Conservation (phyloP, 192 early-diverging fungal species). For the Coemansia guatemalensis region DNA sequence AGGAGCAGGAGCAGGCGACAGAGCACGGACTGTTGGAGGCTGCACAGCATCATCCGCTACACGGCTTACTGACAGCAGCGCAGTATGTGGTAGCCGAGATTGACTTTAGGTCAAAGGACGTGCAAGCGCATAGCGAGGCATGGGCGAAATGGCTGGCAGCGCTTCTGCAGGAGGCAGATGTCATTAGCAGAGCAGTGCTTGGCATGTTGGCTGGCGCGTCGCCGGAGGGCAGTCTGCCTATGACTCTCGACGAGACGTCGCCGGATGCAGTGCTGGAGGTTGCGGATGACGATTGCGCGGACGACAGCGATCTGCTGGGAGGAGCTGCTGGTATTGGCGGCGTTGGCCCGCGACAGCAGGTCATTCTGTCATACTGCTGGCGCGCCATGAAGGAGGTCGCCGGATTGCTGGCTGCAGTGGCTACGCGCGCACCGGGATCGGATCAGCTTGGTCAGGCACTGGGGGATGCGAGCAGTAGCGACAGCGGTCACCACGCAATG, state of each 20-base stretch:
- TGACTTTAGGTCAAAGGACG: conserved; percentile 50
- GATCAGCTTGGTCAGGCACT: conserved; percentile 11
- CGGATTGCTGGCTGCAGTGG: conserved; percentile 54
- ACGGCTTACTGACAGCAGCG: conserved; percentile 58
- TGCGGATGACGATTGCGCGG: conserved; percentile 35
- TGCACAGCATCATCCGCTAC: conserved; percentile 55
- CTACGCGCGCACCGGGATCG: conserved; percentile 19
- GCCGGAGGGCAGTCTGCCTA: conserved; percentile 89
- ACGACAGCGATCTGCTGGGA: conserved; percentile 35
- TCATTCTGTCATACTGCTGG: conserved; percentile 90
- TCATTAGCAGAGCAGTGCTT: conserved; percentile 61
- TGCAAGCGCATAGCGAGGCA: conserved; percentile 44
- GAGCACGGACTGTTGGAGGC: conserved; percentile 53
- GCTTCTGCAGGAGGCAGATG: conserved; percentile 54
- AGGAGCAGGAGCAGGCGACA: conserved; percentile 27
- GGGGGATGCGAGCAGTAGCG: conserved; percentile 6
- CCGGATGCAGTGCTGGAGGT: not conserved
- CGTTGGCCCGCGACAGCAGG: conserved; percentile 71
- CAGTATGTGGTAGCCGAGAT: conserved; percentile 65
- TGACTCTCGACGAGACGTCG: conserved; percentile 67
- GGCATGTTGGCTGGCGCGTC: conserved; percentile 74
- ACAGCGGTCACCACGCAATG: not conserved
- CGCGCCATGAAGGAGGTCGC: conserved; percentile 88
- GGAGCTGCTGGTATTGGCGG: conserved; percentile 24
- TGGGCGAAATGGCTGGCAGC: conserved; percentile 58